Percentiles rank a stretch among this genome's conserved stretches.
These are phyloP conservation scores for Malassezia restricta DNA, from an alignment of 1,284 basidiomycete genomes.

Conservation along the genomic window DNA sequence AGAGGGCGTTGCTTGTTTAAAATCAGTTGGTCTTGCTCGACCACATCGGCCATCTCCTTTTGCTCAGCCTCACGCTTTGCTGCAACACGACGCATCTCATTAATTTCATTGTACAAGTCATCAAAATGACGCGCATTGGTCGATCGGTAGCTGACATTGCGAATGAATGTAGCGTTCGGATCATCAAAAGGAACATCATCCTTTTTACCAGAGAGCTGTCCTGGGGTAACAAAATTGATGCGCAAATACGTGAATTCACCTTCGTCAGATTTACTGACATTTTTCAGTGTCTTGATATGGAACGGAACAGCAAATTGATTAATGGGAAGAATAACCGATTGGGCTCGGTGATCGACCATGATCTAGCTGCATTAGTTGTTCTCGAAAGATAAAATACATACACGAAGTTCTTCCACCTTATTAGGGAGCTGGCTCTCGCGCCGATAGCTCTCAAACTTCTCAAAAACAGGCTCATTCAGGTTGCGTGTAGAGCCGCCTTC, in stretches of 20 bases:
- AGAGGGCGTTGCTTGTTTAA: conserved; percentile 54
- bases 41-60: conserved; percentile 94
- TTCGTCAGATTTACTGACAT: conserved; percentile 92
- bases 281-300: conserved; percentile 97
- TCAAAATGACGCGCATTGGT: conserved; percentile 79
- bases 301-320: conserved; percentile 93
- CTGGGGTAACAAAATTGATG: conserved; percentile 97
- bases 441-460: conserved; percentile 92
- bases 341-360: conserved; percentile 74
- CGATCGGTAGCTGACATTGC: conserved; percentile 86
- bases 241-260: conserved; percentile 86
- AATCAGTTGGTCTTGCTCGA: conserved; percentile 79
- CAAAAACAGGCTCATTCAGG: conserved; percentile 62
- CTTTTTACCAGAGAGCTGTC: conserved; percentile 93
- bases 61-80: conserved; percentile 94
- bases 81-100: conserved; percentile 86
- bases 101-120: conserved; percentile 78
- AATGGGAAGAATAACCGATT: conserved; percentile 80
- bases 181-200: conserved; percentile 99
- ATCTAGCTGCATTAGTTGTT: conserved; percentile 54
- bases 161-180: conserved; percentile 89
- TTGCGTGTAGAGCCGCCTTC: conserved; percentile 52
- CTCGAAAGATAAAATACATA: not conserved
- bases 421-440: conserved; percentile 75
- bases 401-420: conserved; percentile 34